Conservation (phyloP, 2,329 filamentous ascomycete genomes). For the Phialophora verrucosa region DNA sequence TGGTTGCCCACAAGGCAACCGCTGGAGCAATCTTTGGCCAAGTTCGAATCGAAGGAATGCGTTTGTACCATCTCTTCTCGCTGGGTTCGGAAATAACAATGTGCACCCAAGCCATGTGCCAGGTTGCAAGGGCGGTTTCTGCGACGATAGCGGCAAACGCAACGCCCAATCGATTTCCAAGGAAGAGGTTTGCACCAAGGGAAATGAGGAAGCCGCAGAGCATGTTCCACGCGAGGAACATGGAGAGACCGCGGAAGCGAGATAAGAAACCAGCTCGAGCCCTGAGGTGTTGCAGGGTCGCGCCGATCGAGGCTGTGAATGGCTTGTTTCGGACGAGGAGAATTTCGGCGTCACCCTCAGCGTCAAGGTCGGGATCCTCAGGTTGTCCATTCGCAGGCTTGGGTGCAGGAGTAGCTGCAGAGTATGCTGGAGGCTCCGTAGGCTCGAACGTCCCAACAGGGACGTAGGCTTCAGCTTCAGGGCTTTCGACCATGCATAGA, state of each 20-base stretch:
- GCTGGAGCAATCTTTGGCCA: constrained; percentile 75
- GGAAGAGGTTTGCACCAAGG: constrained; percentile 53
- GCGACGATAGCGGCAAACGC: constrained; percentile 62
- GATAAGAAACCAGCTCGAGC: constrained; percentile 68
- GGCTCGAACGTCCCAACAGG: constrained; percentile 53
- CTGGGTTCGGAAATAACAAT: constrained; percentile 77
- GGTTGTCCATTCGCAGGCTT: constrained; percentile 38
- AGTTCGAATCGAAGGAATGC: constrained; percentile 69
- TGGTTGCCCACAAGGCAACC: constrained; percentile 65
- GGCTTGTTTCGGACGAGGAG: constrained; percentile 59
- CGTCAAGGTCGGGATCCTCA: constrained; percentile 33
- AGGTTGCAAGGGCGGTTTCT: constrained; percentile 67
- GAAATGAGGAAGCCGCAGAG: constrained; percentile 51
- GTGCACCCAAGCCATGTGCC: constrained; percentile 82
- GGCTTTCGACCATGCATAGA: constrained; percentile 68
- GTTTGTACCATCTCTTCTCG: constrained; percentile 67
- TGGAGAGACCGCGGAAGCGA: constrained; percentile 70
- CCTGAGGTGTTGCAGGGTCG: constrained; percentile 65
- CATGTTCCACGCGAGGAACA: constrained; percentile 57
- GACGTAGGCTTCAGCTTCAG: constrained; percentile 59
- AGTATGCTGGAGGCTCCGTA: constrained; percentile 42
- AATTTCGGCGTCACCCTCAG: constrained; percentile 52
- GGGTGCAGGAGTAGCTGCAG: constrained; percentile 38
- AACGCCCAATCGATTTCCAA: constrained; percentile 53
- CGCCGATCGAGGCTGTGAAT: constrained; percentile 66